Evolutionary conservation across 306 rosid genomes (phyloP), one percentile per base, ranked within the genome.

Genomic region (Phaseolus lunatus): DNA sequence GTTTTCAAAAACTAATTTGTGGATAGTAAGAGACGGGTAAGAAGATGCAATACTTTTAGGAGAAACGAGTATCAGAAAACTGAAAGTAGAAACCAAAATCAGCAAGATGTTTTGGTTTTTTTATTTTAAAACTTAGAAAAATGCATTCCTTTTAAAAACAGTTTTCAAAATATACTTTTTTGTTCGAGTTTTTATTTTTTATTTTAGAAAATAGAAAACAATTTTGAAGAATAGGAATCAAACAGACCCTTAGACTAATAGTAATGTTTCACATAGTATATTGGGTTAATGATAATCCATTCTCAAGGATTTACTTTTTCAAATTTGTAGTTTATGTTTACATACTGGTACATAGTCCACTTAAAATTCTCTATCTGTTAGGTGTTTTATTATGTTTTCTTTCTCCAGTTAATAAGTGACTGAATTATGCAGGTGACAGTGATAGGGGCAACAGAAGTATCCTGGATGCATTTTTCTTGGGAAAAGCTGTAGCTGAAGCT

Each of bases 401-500:
- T 2, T 61, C 10, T 52, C 31, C 20, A 78, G 29, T 37, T 23
- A 69, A 26, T 43, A 73, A 75, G 74, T 41, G 57, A 22, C 39
- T 75, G 78, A 75, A 67, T 81, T 49, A 66, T 78, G 86, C 81
- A 92, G 99, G 90, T 52, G 97, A 92, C 70, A 76, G 83, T 65
- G 94, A 87, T 67, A 91, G 86, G 84, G 86, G 88, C 69, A 92
- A 85, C 87, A 87, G 81, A 85, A 88, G 88, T 74, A 88, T 95
- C 80, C 82, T 92, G 49, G 97, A 95, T 86, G 96, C 99, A 1
- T 95, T 95, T 85, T 95, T 95, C 93, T 80, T 95, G 85, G 99
- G 99, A 49, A 95, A 92, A 76, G 99, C 99, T 82, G 57, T 95
- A 5, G 99, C 96, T 12, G 99, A 95, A 84, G 93, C 96, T 53